These are phyloP conservation scores for Colletotrichum caudatum DNA, from an alignment of 2,329 filamentous ascomycete genomes.

Conservation along the genomic window DNA sequence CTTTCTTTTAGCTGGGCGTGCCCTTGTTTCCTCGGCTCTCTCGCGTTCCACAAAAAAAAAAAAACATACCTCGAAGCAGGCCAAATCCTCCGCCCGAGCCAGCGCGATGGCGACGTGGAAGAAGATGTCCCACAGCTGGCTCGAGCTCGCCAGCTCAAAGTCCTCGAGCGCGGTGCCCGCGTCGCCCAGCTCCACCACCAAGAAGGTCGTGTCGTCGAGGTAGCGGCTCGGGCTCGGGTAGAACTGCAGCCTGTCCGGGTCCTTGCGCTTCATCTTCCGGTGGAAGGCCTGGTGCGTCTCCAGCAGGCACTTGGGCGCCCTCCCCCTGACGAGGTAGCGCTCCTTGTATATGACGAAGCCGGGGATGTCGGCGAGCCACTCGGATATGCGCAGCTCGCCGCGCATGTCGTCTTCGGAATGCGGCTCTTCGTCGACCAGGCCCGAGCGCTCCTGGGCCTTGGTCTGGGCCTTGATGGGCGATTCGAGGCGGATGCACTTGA, in stretches of 20 bases:
- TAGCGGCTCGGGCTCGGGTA: slow-evolving; percentile 73
- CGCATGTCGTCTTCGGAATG: slow-evolving; percentile 66
- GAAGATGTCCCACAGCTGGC: slow-evolving; percentile 73
- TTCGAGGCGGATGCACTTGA: slow-evolving; percentile 72
- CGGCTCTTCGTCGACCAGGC: slow-evolving; percentile 70
- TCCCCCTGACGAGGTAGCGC: slow-evolving; percentile 69
- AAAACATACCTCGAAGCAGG: slow-evolving; percentile 68
- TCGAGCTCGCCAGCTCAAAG: slow-evolving; percentile 60
- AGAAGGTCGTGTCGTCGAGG: slow-evolving; percentile 67
- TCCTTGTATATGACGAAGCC: slow-evolving; percentile 77
- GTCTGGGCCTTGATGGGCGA: slow-evolving; percentile 70
- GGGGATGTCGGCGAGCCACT: slow-evolving; percentile 72
- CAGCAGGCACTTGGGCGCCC: slow-evolving; percentile 64
- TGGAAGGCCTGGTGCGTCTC: slow-evolving; percentile 72
- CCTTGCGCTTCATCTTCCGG: slow-evolving; percentile 64
- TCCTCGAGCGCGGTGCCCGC: slow-evolving; percentile 72
- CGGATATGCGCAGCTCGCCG: slow-evolving; percentile 72
- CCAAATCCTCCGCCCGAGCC: slow-evolving; percentile 68
- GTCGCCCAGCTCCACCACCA: slow-evolving; percentile 73
- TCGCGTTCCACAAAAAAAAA: too few relatives aligned
- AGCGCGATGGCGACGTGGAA: slow-evolving; percentile 70
- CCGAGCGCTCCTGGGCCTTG: slow-evolving; percentile 65
- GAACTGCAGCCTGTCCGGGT: slow-evolving; percentile 68
- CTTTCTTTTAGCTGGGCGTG: not conserved
- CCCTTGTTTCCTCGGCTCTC: not conserved